Evolutionary conservation across 495 filamentous ascomycete species (phyloP), one percentile per base, ranked within the genome.

Genomic region (Friedmanniomyces simplex): DNA sequence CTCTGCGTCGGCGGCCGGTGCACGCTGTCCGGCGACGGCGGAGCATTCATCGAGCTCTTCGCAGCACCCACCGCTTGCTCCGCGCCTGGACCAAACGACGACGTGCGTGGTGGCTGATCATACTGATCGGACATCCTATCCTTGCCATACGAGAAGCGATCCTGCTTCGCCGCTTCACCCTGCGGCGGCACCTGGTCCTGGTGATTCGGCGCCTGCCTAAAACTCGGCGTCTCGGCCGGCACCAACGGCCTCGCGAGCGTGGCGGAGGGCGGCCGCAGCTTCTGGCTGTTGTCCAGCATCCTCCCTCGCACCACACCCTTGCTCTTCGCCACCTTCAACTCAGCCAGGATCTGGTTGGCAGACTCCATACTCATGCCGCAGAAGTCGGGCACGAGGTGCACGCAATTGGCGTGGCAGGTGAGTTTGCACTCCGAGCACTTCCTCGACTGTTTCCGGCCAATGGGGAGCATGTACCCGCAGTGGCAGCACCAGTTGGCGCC

Each of bases 401-500:
- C 85, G 70, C 93, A 99, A 46, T 86, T 79, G 28, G 89, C 83
- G 69, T 99, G 93, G 52, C 85, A 90, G 21, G 91, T 95, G 62
- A 96, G 86, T 61, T 75, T 78, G 70, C 93, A 99, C 82, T 99
- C 93, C 89, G 67, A 81, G 73, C 93, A 99, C 71, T 89, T 91
- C 63, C 91, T 84, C 60, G 82, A 87, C 72, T 91, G 94, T 71
- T 94, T 96, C 64, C 90, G 89, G 36, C 93, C 93, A 65, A 97
- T 84, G 7, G 94, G 89, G n/a, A 99, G 78, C 61, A 99, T 87
- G 71, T 96, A 97, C 57, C 93, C 93, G 68, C 93, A 99, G 69
- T 99, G 93, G 67, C 94, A 97, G 70, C 93, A 99, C 93, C 93
- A 99, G 70, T 97, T 97, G 42, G 94, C 93, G 5, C 91, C 91